Conservation (phyloP, 2,329 filamentous ascomycete genomes). For the Aureobasidium sp. region DNA sequence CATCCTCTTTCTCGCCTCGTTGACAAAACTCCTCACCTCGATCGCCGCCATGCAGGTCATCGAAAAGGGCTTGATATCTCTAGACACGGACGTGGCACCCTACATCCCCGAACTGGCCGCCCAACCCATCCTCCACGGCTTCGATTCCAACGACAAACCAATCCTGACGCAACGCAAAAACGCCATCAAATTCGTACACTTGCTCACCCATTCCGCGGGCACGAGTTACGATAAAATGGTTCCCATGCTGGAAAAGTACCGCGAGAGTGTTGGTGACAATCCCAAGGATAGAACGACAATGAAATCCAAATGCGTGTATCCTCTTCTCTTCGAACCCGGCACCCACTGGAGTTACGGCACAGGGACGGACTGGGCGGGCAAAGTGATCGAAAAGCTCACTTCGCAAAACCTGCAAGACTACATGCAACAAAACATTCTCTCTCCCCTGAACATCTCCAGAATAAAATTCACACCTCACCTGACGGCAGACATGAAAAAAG, state of each 20-base stretch:
- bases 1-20: slow-evolving; percentile 26
- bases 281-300: slow-evolving; percentile 20
- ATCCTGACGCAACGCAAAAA: slow-evolving; percentile 25
- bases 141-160: slow-evolving; percentile 32
- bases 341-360: slow-evolving; percentile 42
- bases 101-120: slow-evolving; percentile 41
- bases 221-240: slow-evolving; percentile 37
- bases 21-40: slow-evolving; percentile 41
- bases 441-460: slow-evolving; percentile 33
- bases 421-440: slow-evolving; percentile 38
- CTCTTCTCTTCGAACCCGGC: slow-evolving; percentile 45
- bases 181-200: slow-evolving; percentile 42
- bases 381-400: slow-evolving; percentile 41
- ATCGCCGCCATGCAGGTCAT: slow-evolving; percentile 48
- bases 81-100: slow-evolving; percentile 38
- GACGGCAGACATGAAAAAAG: slow-evolving; percentile 14
- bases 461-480: slow-evolving; percentile 24
- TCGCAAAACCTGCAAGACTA: slow-evolving; percentile 35
- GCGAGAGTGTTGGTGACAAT: neutral
- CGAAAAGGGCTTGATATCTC: slow-evolving; percentile 40
- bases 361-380: slow-evolving; percentile 46
- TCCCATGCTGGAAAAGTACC: slow-evolving; percentile 17
- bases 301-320: slow-evolving; percentile 32
- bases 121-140: slow-evolving; percentile 42
- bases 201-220: slow-evolving; percentile 46